Conservation (phyloP, 345 rosid genomes). For the Carallia pectinifolia region DNA sequence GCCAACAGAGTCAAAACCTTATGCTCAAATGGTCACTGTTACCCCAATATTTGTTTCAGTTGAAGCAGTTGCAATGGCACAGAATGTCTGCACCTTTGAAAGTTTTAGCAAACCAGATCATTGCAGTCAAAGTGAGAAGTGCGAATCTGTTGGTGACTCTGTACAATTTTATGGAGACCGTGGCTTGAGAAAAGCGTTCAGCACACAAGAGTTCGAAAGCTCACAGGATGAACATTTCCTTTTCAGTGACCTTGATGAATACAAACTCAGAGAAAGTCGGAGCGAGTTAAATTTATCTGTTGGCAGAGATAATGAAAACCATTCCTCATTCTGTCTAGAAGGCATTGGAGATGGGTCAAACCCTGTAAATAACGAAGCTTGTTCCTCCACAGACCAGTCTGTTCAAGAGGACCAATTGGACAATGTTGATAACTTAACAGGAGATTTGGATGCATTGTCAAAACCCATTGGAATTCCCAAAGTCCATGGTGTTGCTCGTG, state of each 20-base stretch:
- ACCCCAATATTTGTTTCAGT: constrained; percentile 28
- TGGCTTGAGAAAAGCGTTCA: constrained; percentile 25
- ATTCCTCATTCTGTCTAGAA: constrained; percentile 20
- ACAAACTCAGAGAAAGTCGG: constrained; percentile 26
- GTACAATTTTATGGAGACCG: constrained; percentile 23
- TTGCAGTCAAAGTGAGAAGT: constrained; percentile 28
- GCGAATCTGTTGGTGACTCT: constrained; percentile 24
- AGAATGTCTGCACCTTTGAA: constrained; percentile 24
- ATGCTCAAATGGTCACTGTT: constrained; percentile 21
- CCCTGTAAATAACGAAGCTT: constrained; percentile 20
- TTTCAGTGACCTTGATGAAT: constrained; percentile 61
- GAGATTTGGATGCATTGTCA: constrained; percentile 32
- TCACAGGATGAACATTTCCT: constrained; percentile 72
- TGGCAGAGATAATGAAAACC: constrained; percentile 24
- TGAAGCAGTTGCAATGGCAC: constrained; percentile 25
- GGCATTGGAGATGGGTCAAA: constrained; percentile 16
- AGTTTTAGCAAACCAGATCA: constrained; percentile 24
- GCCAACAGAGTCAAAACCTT: constrained; percentile 19
- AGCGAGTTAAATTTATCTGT: constrained; percentile 25
- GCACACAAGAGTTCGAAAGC: constrained; percentile 37
- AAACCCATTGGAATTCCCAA: constrained; percentile 48
- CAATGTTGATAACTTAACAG: constrained; percentile 32
- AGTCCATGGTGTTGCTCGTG: constrained; percentile 23
- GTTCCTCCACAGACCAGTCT: constrained; percentile 23
- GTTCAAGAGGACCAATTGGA: constrained; percentile 20